Percentiles rank a stretch among this genome's conserved stretches.
Conservation (phyloP, 306 rosid genomes). For the Vachellia pachyceras region DNA sequence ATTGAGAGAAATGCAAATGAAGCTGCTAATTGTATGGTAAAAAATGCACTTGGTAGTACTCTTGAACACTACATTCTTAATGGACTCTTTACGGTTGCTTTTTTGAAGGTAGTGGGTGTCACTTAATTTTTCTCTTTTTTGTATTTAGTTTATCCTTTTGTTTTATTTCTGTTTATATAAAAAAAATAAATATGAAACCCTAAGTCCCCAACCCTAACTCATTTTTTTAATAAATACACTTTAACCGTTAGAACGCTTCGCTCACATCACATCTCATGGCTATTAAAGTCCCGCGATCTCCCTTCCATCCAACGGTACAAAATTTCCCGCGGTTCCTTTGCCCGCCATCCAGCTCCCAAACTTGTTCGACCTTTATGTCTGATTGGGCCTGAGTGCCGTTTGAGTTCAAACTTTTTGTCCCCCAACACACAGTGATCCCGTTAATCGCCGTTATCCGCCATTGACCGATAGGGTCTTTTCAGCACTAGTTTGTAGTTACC, state of each 20-base stretch:
- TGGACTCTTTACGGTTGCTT: no score
- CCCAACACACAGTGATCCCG: conserved; percentile 33
- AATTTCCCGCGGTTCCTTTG: background rate
- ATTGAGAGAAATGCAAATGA: no score
- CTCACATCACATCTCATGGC: background rate
- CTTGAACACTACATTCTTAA: no score
- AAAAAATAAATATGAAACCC: background rate
- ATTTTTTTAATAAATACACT: background rate
- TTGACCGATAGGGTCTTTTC: conserved; percentile 45
- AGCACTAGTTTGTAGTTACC: no score
- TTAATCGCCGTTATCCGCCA: conserved; percentile 51
- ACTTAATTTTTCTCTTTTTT: no score
- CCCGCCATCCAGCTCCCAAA: background rate
- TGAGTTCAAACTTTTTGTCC: conserved; percentile 24
- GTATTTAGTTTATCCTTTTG: no score
- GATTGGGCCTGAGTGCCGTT: conserved; percentile 11
- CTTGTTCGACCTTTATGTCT: conserved; percentile 6
- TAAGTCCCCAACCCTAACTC: background rate
- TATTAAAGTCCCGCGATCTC: background rate
- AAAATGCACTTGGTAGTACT: no score
- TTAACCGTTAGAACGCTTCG: background rate
- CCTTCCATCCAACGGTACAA: background rate
- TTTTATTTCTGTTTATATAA: no score
- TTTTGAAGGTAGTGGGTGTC: no score
- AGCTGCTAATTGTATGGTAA: no score